Base-by-base conservation (phyloP, 805 yeast species). In the Candida nemodendra region DNA sequence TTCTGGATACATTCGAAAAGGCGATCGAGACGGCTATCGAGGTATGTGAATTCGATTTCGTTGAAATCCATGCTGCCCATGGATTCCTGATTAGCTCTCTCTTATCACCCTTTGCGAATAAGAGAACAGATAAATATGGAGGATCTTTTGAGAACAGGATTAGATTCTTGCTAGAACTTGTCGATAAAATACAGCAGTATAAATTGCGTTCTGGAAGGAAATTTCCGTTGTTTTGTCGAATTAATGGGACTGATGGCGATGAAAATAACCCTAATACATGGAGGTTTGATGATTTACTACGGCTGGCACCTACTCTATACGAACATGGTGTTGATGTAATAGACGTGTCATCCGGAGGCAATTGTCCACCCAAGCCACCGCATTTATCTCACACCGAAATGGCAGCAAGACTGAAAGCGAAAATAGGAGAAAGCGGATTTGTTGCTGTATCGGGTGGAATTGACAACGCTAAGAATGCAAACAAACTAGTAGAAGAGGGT, bases 11-110 rank as follows among this genome's bases (percentile, higher is more conserved):
- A 4, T 77, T 72, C 52, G 71, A 62, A 18, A 50, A 43, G 2
- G 74, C 78, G 18, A 78, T 81, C 1, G 61, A 65, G 40, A 66
- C 69, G 43, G 76, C 85, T 1, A 60, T 70, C 23, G 68, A 64
- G 11, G 57, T 62, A 24, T 71, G 78, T 6, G 78, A 80, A 1
- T 69, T 75, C 35, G 87, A 83, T 56, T 80, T 80, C 45, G 74
- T 83, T 32, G 86, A 79, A 52, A 63, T 81, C 34, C 86, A 81
- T 56, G 66, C 66, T 26, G 88, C 88, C 16, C 79, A 79, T 54
- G 86, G 87, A 2, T 79, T 75, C 50, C 56, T 81, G 34, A 42
- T 73, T 24, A 64, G 68, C 50, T 66, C 70, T 48, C 79, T 81
- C 47, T 48, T 75, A 36, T 68, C 74, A 23, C 58, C 62, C 1